Base-by-base conservation (phyloP, 2,329 filamentous ascomycete genomes). In the Pleomassaria siparia region DNA sequence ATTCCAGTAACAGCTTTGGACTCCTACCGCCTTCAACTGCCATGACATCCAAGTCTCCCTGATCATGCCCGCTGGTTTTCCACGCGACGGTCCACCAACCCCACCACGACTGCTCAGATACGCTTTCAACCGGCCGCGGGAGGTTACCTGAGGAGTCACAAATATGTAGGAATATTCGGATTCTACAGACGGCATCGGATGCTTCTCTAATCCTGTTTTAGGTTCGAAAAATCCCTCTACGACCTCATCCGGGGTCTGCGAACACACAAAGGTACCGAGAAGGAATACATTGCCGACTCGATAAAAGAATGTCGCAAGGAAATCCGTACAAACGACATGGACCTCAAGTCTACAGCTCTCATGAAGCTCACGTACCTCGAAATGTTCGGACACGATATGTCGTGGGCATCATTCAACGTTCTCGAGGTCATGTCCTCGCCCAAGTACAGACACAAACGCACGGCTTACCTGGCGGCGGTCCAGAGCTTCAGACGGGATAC, bases 331-430 rank as follows among this genome's bases (percentile, higher is more conserved):
- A 88, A 92, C 74, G 94, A 99, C 73, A 94, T 96, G 88, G 91
- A 97, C 75, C 82, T 96, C 73, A 99, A 99, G 79, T 91, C 94
- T 16, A 97, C 91, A 26, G 94, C 94, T 37, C 80, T 99, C 44
- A 78, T 99, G 65, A 99, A 99, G 77, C 82, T 99, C 61, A 87
- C 96, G 44, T 99, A 99, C 71, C 83, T 99, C 57, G 94, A 99
- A 71, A 99, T 99, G 94, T 91, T 97, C 60, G 94, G 94, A 12
- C 89, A 97, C 70, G 94, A 97, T 73, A 99, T 99, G 94, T 96
- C 92, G 2, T 99, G 94, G 94, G 94, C 94, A 3, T 91, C 91
- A 11, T 99, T 99, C 74, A 89, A 99, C 70, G 92, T 97, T 43
- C 85, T 99, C 40, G 94, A 99, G 75, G 94, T 99, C 74, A 99